Conservation (phyloP, 495 filamentous ascomycete species). For the Eremomyces bilateralis region DNA sequence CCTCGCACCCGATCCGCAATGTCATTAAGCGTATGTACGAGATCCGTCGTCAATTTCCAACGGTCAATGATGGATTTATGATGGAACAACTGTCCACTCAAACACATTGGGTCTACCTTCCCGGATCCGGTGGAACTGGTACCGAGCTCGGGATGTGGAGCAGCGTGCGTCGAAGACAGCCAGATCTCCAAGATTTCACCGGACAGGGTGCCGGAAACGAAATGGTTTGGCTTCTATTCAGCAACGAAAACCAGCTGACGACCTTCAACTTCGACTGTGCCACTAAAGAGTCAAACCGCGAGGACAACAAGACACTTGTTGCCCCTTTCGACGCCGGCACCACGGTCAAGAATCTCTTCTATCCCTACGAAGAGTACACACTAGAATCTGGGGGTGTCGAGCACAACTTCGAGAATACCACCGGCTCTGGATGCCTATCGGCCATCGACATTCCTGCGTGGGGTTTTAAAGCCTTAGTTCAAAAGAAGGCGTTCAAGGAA, state of each 20-base stretch:
- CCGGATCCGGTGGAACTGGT: constrained; percentile 29
- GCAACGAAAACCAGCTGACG: constrained; percentile 34
- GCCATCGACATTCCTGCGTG: constrained; percentile 31
- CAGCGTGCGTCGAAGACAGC: constrained; percentile 29
- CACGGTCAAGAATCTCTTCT: constrained; percentile 46
- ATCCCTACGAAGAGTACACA: constrained; percentile 34
- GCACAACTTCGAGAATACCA: constrained; percentile 20
- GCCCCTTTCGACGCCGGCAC: constrained; percentile 33
- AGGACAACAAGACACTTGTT: constrained; percentile 25
- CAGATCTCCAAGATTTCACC: constrained; percentile 29
- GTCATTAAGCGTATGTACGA: constrained; percentile 46
- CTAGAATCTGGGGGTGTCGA: constrained; percentile 23
- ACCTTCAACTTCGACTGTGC: constrained; percentile 40
- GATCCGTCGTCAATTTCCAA: constrained; percentile 34
- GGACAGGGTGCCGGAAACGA: constrained; percentile 25
- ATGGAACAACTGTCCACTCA: constrained; percentile 39
- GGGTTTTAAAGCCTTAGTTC: constrained; percentile 44
- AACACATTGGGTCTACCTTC: constrained; percentile 28
- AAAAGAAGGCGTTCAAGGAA: constrained; percentile 23
- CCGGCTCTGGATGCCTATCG: constrained; percentile 38
- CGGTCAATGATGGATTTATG: constrained; percentile 41
- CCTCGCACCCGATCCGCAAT: constrained; percentile 42
- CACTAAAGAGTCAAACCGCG: no score
- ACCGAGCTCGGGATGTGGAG: constrained; percentile 53
- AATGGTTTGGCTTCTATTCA: constrained; percentile 44